Evolutionary conservation across 1,284 basidiomycete genomes (phyloP), one percentile per base, ranked within the genome.

Genomic region (Ustilago xerochloae): DNA sequence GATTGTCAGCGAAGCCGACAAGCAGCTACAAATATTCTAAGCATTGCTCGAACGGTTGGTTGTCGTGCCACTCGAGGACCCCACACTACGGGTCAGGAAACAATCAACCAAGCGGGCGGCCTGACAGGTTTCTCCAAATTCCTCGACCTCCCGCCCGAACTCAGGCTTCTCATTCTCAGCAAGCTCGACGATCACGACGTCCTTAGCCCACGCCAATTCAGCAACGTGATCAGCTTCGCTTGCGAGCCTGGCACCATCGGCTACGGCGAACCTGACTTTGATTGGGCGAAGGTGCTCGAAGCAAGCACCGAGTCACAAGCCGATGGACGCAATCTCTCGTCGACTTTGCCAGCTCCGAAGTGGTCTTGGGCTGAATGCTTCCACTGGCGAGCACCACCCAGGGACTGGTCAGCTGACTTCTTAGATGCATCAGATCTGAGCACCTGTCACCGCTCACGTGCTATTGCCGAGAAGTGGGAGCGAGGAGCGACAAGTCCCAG

Each of bases 311-410:
- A 8, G 5, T 43, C 20, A 13, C 13, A 15, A 9, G 9, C 32
- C 32, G 38, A 8, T 4, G 12, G 4, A 18, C 22, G 16, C n/a
- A n/a, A n/a, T 4, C 7, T 18, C 2, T 39, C 26, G 16, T 16
- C 41, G 16, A 59, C 66, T 16, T 33, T 67, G 2, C 70, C 70
- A 1, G 60, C 56, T 16, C 39, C 26, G 26, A 43, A 3, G 10
- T 73, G 70, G 70, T 61, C 56, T 3, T 73, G 70, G 70, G 13
- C 3, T 7, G 61, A 67, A 18, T 73, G 64, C 43, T 73, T 73
- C 13, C n/a, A 13, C 3, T 18, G 22, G 7, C 61, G 64, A 2
- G 60, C 64, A 6, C 38, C 64, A 12, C 64, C 64, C 22, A 56
- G 70, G 13, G 64, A 73, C 22, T 73, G 70, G 70, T 8, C 10